phyloP scores from a whole-genome alignment of 208 protist species.

The Leishmania tropica region DNA sequence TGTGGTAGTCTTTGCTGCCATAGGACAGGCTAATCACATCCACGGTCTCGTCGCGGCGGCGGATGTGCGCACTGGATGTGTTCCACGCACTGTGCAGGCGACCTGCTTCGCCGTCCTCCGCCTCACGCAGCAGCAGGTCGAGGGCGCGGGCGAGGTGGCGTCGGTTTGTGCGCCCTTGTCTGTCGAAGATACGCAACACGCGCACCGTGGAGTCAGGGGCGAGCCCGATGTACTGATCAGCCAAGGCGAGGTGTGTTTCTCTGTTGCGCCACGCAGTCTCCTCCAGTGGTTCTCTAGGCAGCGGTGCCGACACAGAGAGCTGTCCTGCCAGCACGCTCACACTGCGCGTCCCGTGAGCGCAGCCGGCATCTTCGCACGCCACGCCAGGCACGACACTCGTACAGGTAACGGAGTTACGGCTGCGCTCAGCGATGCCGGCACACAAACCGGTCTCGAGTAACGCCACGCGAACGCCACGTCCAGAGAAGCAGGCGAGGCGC shows the following conservation, averaged over 20 bases:
- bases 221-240: conserved; percentile 73
- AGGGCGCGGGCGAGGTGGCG: conserved; percentile 97
- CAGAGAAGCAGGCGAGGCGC: conserved; percentile 29
- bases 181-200: conserved; percentile 96
- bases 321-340: conserved; percentile 90
- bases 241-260: conserved; percentile 3
- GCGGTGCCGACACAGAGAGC: conserved; percentile 14
- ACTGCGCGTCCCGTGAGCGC: conserved; percentile 98
- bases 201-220: conserved; percentile 92
- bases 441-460: conserved; percentile 68
- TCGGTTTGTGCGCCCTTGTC: conserved; percentile 75
- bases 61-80: not conserved
- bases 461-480: conserved; percentile 57
- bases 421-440: conserved; percentile 15
- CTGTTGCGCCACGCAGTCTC: not conserved
- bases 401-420: conserved; percentile 40
- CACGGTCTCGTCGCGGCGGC: conserved; percentile 24
- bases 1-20: conserved; percentile 96
- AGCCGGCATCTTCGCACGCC: conserved; percentile 58
- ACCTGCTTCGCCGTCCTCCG: conserved; percentile 3
- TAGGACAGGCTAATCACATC: conserved; percentile 96
- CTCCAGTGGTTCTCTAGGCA: not conserved
- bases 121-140: conserved; percentile 16
- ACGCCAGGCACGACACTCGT: conserved; percentile 65
- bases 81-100: not conserved